phyloP scores from a whole-genome alignment of 345 rosid genomes.

The Hibiscus tridactylites region DNA sequence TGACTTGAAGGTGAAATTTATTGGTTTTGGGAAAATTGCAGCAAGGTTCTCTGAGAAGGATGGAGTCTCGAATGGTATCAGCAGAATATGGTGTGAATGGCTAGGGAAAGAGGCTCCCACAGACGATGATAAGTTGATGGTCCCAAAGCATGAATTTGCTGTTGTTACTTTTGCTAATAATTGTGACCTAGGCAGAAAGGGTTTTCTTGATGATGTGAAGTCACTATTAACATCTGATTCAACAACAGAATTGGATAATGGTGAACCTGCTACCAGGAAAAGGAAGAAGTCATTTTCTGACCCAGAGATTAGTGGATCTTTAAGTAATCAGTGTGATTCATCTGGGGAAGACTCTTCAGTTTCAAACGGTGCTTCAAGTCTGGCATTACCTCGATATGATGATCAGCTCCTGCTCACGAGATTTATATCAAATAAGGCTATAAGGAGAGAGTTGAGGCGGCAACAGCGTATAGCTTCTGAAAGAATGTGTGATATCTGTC shows the following conservation, averaged over 20 bases:
- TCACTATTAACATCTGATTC: constrained; percentile 46
- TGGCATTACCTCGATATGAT: constrained; percentile 42
- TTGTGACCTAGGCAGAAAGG: constrained; percentile 66
- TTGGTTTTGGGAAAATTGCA: constrained; percentile 57
- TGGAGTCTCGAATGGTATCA: constrained; percentile 30
- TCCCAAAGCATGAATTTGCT: constrained; percentile 65
- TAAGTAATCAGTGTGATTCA: constrained; percentile 50
- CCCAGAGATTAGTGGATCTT: constrained; percentile 63
- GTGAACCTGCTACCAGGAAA: constrained; percentile 33
- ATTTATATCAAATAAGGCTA: constrained; percentile 44
- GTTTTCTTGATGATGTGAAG: constrained; percentile 48
- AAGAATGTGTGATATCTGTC: constrained; percentile 84
- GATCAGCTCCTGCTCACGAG: constrained; percentile 51
- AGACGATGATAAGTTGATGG: constrained; percentile 23
- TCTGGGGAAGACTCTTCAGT: constrained; percentile 61
- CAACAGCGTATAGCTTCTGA: constrained; percentile 76
- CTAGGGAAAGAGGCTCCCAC: constrained; percentile 38
- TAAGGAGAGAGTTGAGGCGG: constrained; percentile 46
- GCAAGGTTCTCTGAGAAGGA: constrained; percentile 41
- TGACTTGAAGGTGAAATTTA: constrained; percentile 45
- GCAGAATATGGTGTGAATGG: constrained; percentile 93
- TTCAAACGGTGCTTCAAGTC: constrained; percentile 36
- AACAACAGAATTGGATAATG: constrained; percentile 25
- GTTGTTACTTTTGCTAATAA: constrained; percentile 51
- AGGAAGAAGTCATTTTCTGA: constrained; percentile 72